phyloP scores from a whole-genome alignment of 257 asterid species.

The Galeopsis tetrahit region DNA sequence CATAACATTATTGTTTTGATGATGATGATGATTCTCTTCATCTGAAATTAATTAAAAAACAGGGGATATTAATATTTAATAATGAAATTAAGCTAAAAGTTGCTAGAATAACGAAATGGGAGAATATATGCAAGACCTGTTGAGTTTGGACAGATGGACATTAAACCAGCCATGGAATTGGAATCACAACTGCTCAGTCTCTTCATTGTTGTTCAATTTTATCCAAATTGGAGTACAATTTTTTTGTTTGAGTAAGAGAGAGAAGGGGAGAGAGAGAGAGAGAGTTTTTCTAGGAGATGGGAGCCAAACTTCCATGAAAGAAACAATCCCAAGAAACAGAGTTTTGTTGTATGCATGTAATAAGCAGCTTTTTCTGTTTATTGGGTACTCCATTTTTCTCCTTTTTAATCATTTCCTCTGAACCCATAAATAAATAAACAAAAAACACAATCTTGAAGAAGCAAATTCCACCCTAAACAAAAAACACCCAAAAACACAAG shows the following conservation, averaged over 20 bases:
- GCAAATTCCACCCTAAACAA: constrained; percentile 11
- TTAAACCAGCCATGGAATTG: constrained; percentile 78
- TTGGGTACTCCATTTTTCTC: constrained; percentile 53
- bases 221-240: no score
- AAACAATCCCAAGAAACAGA: constrained; percentile 67
- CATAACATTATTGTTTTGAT: constrained; percentile 45
- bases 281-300: constrained; percentile 29
- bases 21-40: constrained; percentile 48
- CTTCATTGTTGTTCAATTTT: constrained; percentile 64
- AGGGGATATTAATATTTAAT: no score
- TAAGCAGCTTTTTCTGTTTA: constrained; percentile 48
- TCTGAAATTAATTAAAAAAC: constrained; percentile 37
- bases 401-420: constrained; percentile 44
- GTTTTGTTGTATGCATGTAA: constrained; percentile 68
- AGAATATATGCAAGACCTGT: constrained; percentile 54
- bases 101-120: no score
- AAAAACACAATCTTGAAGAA: constrained; percentile 18
- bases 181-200: constrained; percentile 65
- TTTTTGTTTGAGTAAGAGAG: no score
- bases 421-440: constrained; percentile 50
- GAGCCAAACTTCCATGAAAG: constrained; percentile 43
- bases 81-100: no score
- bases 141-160: constrained; percentile 86
- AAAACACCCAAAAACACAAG: constrained; percentile 28
- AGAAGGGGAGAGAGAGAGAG: background rate